Evolutionary conservation across 352 stramenopile species (phyloP).

Genomic region (Albugo candida): DNA sequence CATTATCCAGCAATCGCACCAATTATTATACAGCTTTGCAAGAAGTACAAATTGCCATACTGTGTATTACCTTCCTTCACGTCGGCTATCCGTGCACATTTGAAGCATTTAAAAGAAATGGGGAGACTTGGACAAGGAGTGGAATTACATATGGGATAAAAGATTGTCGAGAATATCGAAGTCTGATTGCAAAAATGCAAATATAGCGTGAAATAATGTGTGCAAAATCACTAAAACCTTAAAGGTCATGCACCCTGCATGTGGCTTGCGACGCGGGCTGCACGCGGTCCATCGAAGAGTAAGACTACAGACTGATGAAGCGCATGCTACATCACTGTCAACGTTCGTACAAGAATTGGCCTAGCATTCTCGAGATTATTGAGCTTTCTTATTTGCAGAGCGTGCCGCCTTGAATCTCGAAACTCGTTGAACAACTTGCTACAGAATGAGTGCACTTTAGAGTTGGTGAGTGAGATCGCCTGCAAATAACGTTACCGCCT

Average conservation of each 20-base stretch:
- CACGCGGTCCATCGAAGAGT: no score
- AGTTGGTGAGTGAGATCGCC: background rate
- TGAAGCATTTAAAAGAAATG: conserved; percentile 82
- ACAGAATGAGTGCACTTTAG: background rate
- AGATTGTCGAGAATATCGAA: no score
- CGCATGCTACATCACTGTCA: no score
- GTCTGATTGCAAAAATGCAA: no score
- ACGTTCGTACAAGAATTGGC: no score
- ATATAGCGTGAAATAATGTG: no score
- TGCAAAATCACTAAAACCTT: no score
- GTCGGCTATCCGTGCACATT: conserved; percentile 60
- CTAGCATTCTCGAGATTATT: no score
- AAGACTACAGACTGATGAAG: no score
- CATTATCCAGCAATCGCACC: conserved; percentile 85
- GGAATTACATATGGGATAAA: conserved; percentile 74
- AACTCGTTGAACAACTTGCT: conserved; percentile 73
- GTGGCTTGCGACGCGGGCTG: no score
- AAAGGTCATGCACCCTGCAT: no score
- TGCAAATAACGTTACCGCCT: conserved; percentile 26
- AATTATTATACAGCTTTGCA: conserved; percentile 84
- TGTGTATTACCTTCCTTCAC: conserved; percentile 71
- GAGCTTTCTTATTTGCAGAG: background rate
- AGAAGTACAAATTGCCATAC: conserved; percentile 88
- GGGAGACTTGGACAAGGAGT: conserved; percentile 58
- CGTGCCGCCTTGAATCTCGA: conserved; percentile 63